Base-by-base conservation (phyloP, 2,329 filamentous ascomycete species). In the Tympanopsis confertula region DNA sequence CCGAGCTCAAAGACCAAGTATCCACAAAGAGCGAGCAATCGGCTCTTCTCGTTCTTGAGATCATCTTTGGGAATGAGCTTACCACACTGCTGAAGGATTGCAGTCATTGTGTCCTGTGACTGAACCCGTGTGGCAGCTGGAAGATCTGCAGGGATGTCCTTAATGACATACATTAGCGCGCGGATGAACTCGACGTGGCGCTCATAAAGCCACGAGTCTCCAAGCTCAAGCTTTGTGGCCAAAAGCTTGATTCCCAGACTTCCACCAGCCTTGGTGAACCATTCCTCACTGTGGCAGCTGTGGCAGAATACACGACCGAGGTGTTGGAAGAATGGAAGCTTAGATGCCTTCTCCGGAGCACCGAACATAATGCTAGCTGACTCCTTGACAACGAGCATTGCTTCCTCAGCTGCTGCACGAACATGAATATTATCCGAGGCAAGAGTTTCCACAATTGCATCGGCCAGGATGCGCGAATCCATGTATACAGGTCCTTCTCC, bases 251-350 rank as follows among this genome's bases (percentile, higher is more conserved):
- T 95, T 39, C 93, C 93, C 15, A 89, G 64, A 38, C 84, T 88
- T 28, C 91, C 91, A 36, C 89, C 91, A 26, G 87, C 84, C 60
- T 99, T 98, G 38, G 88, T 88, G 53, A 94, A 98, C 91, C 93
- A 99, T 50, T 98, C 91, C 55, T 98, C 89, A 50, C 91, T 87
- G 50, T 95, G 88, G 56, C 91, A 98, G 45, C 86, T 87, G 55
- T 98, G 91, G 48, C 86, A 91, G 55, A 96, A 94, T 1, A 79
- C 80, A 42, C 78, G 82, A 28, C 82, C 81, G 4, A 98, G 68
- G 50, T 89, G 80, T 41, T 71, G 72, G 61, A 98, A 98, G 58
- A 98, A 86, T 1, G 82, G 77, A 5, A 98, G 69, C 39, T 78
- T 78, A 22, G 84, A 76, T 20, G 88, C 78, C 38, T 82, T 73